phyloP scores from a whole-genome alignment of 2,329 filamentous ascomycete species.

The Colletotrichum tofieldiae region DNA sequence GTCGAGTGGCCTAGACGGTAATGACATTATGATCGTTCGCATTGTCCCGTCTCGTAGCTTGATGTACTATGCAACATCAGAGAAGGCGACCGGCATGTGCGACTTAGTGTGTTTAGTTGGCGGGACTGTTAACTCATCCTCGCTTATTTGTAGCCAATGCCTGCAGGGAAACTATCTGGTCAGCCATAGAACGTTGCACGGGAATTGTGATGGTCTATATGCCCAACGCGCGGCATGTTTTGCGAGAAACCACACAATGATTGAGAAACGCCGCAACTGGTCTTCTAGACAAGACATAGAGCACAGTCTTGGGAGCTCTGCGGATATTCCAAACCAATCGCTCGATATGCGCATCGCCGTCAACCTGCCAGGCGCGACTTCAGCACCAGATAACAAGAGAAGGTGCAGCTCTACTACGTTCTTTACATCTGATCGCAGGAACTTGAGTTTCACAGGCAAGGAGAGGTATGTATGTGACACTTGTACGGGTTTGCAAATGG shows the following conservation, averaged over 20 bases:
- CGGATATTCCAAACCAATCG: conserved; percentile 7
- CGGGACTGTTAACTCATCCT: neutral
- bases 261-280: conserved; percentile 5
- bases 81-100: conserved; percentile 15
- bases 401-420: conserved; percentile 4
- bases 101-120: conserved; percentile 41
- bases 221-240: conserved; percentile 20
- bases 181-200: conserved; percentile 22
- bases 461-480: neutral
- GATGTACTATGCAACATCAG: conserved; percentile 58
- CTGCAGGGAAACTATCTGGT: conserved; percentile 20
- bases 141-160: conserved; percentile 4
- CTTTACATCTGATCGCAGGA: neutral
- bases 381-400: neutral
- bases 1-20: neutral
- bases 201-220: conserved; percentile 24
- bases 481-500: neutral
- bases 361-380: neutral
- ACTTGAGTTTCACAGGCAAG: conserved; percentile 2
- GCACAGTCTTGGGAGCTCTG: neutral
- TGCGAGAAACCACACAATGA: conserved; percentile 8
- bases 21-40: conserved; percentile 52
- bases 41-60: conserved; percentile 52
- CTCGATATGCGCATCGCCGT: conserved; percentile 14
- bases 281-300: neutral